A percentile compares a stretch with the other conserved stretches of the same genome.
Evolutionary conservation across 2,329 filamentous ascomycete genomes (phyloP).

Genomic region (Epichloe amarillans): DNA sequence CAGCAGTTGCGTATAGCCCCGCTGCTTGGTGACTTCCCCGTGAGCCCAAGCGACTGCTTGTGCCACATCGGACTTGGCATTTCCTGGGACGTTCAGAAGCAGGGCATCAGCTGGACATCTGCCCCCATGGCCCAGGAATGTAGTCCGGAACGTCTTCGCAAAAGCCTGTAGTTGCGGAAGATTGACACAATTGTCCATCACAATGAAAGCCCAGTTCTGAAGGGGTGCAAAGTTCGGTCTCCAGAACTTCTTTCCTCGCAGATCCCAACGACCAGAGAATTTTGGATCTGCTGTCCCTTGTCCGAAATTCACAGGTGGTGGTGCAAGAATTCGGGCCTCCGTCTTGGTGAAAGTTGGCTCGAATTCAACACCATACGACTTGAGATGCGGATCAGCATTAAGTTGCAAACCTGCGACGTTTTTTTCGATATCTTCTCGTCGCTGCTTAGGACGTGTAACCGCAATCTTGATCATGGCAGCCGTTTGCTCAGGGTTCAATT

Average conservation of each 20-base stretch:
- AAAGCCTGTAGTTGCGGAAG: conserved; percentile 21
- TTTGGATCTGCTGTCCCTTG: conserved; percentile 45
- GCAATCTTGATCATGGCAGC: conserved; percentile 86
- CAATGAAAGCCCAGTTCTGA: conserved; percentile 61
- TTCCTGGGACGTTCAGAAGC: conserved; percentile 20
- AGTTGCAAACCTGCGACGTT: conserved; percentile 47
- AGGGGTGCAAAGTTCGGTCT: conserved; percentile 49
- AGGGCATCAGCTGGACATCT: conserved; percentile 22
- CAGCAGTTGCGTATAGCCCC: conserved; percentile 56
- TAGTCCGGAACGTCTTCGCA: conserved; percentile 27
- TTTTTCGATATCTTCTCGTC: conserved; percentile 49
- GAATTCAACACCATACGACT: conserved; percentile 62
- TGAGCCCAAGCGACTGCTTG: conserved; percentile 33
- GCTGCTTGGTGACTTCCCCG: conserved; percentile 38
- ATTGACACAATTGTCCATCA: conserved; percentile 42
- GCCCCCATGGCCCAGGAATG: conserved; percentile 38
- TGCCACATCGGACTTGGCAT: conserved; percentile 27
- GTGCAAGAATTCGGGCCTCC: conserved; percentile 56
- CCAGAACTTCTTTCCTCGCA: conserved; percentile 66
- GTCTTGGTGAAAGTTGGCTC: conserved; percentile 48
- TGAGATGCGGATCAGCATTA: conserved; percentile 58
- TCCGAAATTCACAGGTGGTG: conserved; percentile 59
- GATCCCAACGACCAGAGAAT: conserved; percentile 68
- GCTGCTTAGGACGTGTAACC: conserved; percentile 59
- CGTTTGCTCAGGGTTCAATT: conserved; percentile 53